Conservation (phyloP, 1,284 basidiomycete genomes). For the Ustilago nuda region DNA sequence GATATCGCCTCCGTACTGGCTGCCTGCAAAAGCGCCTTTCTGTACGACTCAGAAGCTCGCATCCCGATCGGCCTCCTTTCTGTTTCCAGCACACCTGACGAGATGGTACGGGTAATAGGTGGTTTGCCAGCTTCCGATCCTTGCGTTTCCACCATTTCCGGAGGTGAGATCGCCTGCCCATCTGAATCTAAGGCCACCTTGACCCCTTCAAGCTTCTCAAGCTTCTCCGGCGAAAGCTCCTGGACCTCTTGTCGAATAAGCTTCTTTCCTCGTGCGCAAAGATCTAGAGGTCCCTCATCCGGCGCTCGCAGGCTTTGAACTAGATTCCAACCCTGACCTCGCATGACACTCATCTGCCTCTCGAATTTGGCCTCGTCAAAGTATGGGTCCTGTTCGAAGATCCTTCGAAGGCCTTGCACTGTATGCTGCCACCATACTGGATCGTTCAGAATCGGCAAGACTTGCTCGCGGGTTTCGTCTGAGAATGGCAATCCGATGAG, state of each 20-base stretch:
- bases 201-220: constrained; percentile 22
- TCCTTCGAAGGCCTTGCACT: constrained; percentile 78
- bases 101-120: constrained; percentile 12
- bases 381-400: constrained; percentile 84
- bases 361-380: constrained; percentile 71
- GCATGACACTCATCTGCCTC: constrained; percentile 87
- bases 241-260: constrained; percentile 53
- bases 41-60: constrained; percentile 47
- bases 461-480: constrained; percentile 81
- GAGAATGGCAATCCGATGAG: constrained; percentile 79
- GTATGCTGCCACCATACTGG: constrained; percentile 92
- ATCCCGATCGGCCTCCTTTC: constrained; percentile 38
- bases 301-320: constrained; percentile 81
- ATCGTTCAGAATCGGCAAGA: constrained; percentile 82
- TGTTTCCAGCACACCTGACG: constrained; percentile 27
- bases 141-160: neutral
- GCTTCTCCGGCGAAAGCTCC: constrained; percentile 19
- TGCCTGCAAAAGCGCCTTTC: constrained; percentile 32
- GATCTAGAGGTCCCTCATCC: constrained; percentile 73
- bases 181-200: constrained; percentile 20
- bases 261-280: constrained; percentile 65
- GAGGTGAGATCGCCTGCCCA: constrained; percentile 7
- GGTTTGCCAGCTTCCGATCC: constrained; percentile 1
- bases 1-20: constrained; percentile 11
- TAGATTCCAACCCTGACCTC: constrained; percentile 91